Percentiles rank a stretch among this genome's conserved stretches.
Evolutionary conservation across 805 yeast species (phyloP).

Genomic region (Starmerella gropengiesseri): DNA sequence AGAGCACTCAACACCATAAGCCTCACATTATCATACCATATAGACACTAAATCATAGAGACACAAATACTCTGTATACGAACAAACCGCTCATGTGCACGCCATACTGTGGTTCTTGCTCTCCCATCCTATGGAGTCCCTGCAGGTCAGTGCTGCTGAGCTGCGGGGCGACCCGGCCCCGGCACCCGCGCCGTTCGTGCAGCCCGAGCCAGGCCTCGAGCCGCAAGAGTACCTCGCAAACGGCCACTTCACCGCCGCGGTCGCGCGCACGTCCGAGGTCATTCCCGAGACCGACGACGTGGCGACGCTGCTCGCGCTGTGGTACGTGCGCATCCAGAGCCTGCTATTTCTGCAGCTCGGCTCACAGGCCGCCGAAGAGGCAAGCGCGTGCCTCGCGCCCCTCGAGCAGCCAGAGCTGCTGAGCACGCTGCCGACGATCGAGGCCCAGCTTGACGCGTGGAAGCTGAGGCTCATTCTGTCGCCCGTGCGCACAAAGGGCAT

Average conservation of each 20-base stretch:
- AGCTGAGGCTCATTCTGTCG: constrained; percentile 27
- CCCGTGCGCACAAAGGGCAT: constrained; percentile 30
- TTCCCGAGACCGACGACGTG: constrained; percentile 14
- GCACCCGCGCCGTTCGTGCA: constrained; percentile 6
- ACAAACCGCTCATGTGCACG: too few species aligned
- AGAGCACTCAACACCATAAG: too few species aligned
- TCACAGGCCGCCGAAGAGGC: constrained; percentile 29
- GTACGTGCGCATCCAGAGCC: constrained; percentile 25
- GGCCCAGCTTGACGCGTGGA: constrained; percentile 28
- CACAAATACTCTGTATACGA: too few species aligned
- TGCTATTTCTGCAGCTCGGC: constrained; percentile 26
- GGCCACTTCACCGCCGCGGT: constrained; percentile 26
- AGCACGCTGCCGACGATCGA: constrained; percentile 20
- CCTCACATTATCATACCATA: too few species aligned
- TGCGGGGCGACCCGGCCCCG: neutral
- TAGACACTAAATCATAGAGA: too few species aligned
- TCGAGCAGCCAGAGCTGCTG: constrained; percentile 10
- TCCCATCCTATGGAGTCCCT: neutral
- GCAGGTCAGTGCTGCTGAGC: neutral
- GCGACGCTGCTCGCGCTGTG: constrained; percentile 25
- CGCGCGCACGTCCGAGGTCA: constrained; percentile 18
- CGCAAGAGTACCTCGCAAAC: constrained; percentile 19
- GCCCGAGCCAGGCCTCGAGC: neutral
- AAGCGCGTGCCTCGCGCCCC: constrained; percentile 24
- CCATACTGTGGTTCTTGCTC: constrained; percentile 2